Evolutionary conservation across 768 basidiomycete genomes (phyloP).

Genomic region (Xerocomus spinulosus): DNA sequence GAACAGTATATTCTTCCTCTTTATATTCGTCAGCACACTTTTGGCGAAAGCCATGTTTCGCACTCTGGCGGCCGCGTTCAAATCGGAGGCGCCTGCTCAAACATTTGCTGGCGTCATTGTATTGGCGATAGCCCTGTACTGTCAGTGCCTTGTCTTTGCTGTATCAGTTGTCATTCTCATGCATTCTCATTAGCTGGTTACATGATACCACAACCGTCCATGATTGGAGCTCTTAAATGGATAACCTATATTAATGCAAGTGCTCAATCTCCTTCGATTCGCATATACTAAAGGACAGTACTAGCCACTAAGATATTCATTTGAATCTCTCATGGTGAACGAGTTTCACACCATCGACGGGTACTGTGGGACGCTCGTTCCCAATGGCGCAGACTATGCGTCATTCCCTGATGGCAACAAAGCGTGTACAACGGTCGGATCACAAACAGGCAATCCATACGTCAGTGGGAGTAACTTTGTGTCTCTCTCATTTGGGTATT

Average conservation of each 20-base stretch:
- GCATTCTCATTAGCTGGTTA: conserved; percentile 39
- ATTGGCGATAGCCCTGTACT: conserved; percentile 51
- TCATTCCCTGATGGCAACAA: conserved; percentile 56
- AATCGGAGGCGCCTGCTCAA: conserved; percentile 56
- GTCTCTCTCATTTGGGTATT: conserved; percentile 39
- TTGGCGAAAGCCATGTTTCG: conserved; percentile 78
- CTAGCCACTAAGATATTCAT: conserved; percentile 54
- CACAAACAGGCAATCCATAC: conserved; percentile 48
- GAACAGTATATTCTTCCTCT: conserved; percentile 54
- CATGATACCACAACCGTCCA: conserved; percentile 53
- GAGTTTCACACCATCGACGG: conserved; percentile 75
- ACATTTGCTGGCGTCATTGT: conserved; percentile 50
- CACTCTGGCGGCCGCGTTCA: conserved; percentile 55
- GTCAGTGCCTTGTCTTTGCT: conserved; percentile 3
- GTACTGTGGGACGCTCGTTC: conserved; percentile 53
- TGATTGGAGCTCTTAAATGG: conserved; percentile 68
- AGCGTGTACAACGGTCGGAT: conserved; percentile 70
- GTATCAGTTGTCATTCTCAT: not conserved
- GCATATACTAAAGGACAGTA: not conserved
- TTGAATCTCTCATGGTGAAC: conserved; percentile 72
- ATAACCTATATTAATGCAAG: conserved; percentile 59
- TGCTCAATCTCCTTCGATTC: conserved; percentile 31
- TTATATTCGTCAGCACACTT: conserved; percentile 52
- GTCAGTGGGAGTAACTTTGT: conserved; percentile 63
- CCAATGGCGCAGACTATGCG: conserved; percentile 60